A percentile compares a stretch with the other conserved stretches of the same genome.
Conservation (phyloP, 192 early-diverging fungal species). For the Coemansia sp. region DNA sequence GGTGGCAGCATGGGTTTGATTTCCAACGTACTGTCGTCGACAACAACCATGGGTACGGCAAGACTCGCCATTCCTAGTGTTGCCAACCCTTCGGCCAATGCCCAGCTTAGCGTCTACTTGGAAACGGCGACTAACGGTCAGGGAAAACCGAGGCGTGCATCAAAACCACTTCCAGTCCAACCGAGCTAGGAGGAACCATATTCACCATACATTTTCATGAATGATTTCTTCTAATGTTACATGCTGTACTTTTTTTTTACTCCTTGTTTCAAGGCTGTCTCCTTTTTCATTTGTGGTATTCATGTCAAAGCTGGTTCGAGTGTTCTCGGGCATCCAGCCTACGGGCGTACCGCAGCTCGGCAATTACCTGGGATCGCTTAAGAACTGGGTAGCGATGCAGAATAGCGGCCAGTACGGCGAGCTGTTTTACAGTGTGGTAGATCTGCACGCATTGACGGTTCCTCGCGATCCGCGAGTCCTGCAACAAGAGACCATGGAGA, state of each 20-base stretch:
- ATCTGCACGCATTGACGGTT: constrained; percentile 86
- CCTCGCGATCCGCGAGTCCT: constrained; percentile 67
- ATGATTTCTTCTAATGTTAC: background rate
- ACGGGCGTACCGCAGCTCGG: constrained; percentile 92
- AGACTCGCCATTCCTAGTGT: background rate
- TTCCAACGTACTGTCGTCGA: constrained; percentile 5
- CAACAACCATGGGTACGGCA: constrained; percentile 7
- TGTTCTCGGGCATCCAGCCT: constrained; percentile 91
- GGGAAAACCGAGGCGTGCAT: constrained; percentile 7
- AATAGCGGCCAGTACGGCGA: constrained; percentile 29
- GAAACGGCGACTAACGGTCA: constrained; percentile 9
- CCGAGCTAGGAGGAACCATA: constrained; percentile 5
- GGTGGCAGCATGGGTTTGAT: constrained; percentile 13
- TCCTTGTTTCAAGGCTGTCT: background rate
- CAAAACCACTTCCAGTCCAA: constrained; percentile 19
- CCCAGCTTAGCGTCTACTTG: constrained; percentile 13
- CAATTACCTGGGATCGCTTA: constrained; percentile 89
- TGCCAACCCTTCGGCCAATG: background rate
- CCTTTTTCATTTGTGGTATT: background rate
- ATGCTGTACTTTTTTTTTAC: constrained; percentile 6
- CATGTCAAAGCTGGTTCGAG: constrained; percentile 7
- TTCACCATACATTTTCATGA: background rate
- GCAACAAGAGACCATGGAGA: constrained; percentile 63
- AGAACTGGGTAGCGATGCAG: constrained; percentile 83
- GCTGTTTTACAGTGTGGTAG: constrained; percentile 77